Evolutionary conservation across 2,329 filamentous ascomycete species (phyloP), one percentile per base, ranked within the genome.

Genomic region (Botrytis elliptica): DNA sequence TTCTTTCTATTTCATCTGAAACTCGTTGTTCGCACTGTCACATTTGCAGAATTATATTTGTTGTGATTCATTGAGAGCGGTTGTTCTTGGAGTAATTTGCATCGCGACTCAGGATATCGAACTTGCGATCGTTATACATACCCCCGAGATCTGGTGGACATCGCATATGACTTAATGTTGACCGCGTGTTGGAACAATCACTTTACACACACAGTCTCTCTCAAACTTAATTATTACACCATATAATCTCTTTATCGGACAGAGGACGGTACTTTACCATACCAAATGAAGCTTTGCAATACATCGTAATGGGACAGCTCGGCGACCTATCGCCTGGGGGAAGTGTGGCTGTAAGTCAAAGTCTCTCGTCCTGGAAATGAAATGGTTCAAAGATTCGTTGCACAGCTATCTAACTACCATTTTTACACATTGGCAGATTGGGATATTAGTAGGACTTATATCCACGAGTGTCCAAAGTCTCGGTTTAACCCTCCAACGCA

Each of bases 401-500:
- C 25, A 73, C 63, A 63, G 36, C 44, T 59, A 22, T 57, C 67
- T 74, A 62, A 74, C 60, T 60, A 63, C n/a, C 42, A 71, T 67
- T 22, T 73, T 20, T 71, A 75, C 69, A 40, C 59, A 60, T 70
- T 20, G 75, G 71, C 81, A 97, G 94, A 88, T 98, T 81, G 96
- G 96, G 80, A 94, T 99, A 81, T 84, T 98, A 76, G 95, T 98
- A 81, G 96, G 96, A 79, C 88, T 99, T 77, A 83, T 98, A 78
- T 98, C 95, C 74, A 98, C 96, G 75, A 96, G 94, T 82, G 89
- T 98, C 38, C 96, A 99, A 83, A 97, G 95, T 82, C 87, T 99
- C 79, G 96, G 96, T 77, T 88, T 99, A 77, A 99, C 96, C 46
- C 88, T 99, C 40, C 96, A 99, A 84, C 93, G 96, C 82, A 98